Percentiles rank a stretch among this genome's conserved stretches.
phyloP scores from a whole-genome alignment of 495 filamentous ascomycete genomes.

The Penicillium tannophilum region DNA sequence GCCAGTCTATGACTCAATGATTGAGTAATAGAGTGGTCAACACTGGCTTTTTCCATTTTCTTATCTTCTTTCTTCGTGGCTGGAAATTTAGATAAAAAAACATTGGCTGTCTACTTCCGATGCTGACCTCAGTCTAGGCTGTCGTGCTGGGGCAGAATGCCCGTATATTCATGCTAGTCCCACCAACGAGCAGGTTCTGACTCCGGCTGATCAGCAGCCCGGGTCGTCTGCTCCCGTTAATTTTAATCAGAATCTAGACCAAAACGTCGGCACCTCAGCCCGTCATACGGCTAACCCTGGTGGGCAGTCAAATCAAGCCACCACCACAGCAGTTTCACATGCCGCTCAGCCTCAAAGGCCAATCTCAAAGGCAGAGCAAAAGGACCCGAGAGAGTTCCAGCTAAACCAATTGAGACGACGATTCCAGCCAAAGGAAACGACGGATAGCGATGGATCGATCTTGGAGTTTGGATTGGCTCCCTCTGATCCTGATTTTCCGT shows the following conservation, averaged over 20 bases:
- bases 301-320: constrained; percentile 12
- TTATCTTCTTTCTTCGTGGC: background rate
- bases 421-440: constrained; percentile 63
- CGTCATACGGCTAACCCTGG: constrained; percentile 18
- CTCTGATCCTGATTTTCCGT: constrained; percentile 89
- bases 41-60: background rate
- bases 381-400: constrained; percentile 75
- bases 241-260: constrained; percentile 8
- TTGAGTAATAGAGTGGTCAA: background rate
- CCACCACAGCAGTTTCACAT: constrained; percentile 14
- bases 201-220: constrained; percentile 14
- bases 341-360: constrained; percentile 57
- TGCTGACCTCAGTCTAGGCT: constrained; percentile 38
- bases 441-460: constrained; percentile 53
- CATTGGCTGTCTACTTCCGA: background rate
- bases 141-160: constrained; percentile 43
- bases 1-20: background rate
- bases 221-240: constrained; percentile 7
- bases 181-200: constrained; percentile 10
- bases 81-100: background rate
- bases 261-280: constrained; percentile 10
- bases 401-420: constrained; percentile 73
- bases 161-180: constrained; percentile 43
- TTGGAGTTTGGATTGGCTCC: constrained; percentile 68
- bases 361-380: constrained; percentile 61